Evolutionary conservation across 164 flowering plant genomes (phyloP).

Genomic region (Tetrastigma voinierianum): DNA sequence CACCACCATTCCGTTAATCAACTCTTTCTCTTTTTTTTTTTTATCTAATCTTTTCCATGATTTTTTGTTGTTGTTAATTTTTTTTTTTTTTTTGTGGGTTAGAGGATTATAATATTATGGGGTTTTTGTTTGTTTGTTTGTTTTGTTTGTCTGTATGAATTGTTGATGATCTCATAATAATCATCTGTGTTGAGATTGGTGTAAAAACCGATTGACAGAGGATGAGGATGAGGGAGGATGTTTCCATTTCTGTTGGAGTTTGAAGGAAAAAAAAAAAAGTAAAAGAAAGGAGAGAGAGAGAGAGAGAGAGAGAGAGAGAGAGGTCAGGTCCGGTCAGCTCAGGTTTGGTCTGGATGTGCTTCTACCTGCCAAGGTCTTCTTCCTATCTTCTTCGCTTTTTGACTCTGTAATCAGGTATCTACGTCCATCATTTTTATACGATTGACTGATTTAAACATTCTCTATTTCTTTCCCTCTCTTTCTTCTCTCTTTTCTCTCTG

Average conservation of each 20-base stretch:
- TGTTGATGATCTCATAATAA: background rate
- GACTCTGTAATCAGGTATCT: slow-evolving; percentile 20
- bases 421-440: background rate
- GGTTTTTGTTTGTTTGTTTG: slow-evolving; percentile 1
- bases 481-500: background rate
- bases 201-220: too few species aligned
- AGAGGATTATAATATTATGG: too few species aligned
- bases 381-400: slow-evolving; percentile 1
- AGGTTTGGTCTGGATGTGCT: background rate
- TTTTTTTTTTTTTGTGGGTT: background rate
- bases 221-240: too few species aligned
- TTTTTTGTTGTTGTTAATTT: background rate
- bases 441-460: slow-evolving; percentile 8
- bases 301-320: background rate
- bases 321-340: background rate
- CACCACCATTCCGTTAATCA: slow-evolving; percentile 13
- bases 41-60: background rate
- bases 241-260: too few species aligned
- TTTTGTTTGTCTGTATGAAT: too few species aligned
- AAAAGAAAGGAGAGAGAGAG: background rate
- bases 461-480: slow-evolving; percentile 1
- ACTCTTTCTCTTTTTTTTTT: background rate
- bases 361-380: background rate
- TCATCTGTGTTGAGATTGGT: background rate
- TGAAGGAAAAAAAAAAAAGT: background rate